Base-by-base conservation (phyloP, 805 yeast species). In the Wickerhamomyces silvicola region DNA sequence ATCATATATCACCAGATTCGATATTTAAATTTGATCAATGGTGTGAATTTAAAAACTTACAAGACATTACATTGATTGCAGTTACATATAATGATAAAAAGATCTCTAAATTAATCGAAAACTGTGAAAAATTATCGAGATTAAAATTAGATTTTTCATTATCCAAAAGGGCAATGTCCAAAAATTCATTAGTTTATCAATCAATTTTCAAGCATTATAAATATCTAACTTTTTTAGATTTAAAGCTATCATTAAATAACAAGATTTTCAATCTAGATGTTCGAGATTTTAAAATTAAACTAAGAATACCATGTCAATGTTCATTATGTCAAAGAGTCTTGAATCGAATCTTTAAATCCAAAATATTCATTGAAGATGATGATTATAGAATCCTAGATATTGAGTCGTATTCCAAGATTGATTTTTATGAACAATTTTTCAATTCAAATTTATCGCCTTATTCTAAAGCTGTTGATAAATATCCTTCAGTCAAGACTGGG, bases 401-500 rank as follows among this genome's bases (percentile, higher is more conserved):
- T 26, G 53, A 56, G 0, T 54, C 51, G 21, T 48, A 50, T 27
- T 50, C 55, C 1, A 52, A 54, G 6, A 54, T 60, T 29, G 64
- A 62, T 37, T 57, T 57, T 25, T 62, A 57, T 34, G 54, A 56
- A 10, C 57, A 54, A 46, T 57, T 63, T 47, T 46, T 57, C 26
- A 43, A 48, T 22, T 42, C 60, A 8, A 56, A 58, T 15, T 34
- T 64, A 17, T 42, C 59, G 23, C 70, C 70, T 3, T 64, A 64
- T 33, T 62, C 69, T 1, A 64, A 63, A 34, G 68, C 69, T 1
- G 60, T 64, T 28, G 70, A 63, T 39, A 47, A 45, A 27, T 63
- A 59, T 38, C 70, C 70, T 17, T 53, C 64, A 25, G 68, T 64
- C 4, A 52, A 62, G 29, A 64, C 70, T 0, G 64, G 61, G 18